Evolutionary conservation across 305 asterid species (phyloP).

Genomic region (Striga hermonthica): DNA sequence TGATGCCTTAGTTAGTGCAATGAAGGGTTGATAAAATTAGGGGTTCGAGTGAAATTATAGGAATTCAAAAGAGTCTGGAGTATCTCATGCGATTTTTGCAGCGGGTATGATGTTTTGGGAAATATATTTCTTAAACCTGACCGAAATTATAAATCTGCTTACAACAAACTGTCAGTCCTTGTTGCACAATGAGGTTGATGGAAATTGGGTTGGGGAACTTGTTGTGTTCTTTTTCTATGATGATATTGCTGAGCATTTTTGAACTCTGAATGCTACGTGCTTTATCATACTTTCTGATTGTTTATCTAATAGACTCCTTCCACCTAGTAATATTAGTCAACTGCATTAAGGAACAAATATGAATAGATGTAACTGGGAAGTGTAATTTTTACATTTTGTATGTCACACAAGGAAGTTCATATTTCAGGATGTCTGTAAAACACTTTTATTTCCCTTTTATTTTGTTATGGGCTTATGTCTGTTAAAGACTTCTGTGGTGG

Average conservation of each 20-base stretch:
- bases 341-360: constrained; percentile 10
- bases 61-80: constrained; percentile 18
- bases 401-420: background rate
- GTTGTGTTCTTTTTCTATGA: background rate
- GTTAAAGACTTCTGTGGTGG: background rate
- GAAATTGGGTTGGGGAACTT: background rate
- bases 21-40: background rate
- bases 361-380: constrained; percentile 7
- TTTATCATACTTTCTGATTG: constrained; percentile 3
- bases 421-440: constrained; percentile 5
- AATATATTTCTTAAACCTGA: constrained; percentile 16
- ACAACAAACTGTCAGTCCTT: background rate
- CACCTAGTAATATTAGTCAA: constrained; percentile 12
- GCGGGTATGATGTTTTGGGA: constrained; percentile 22
- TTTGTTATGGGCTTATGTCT: no score
- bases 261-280: constrained; percentile 12
- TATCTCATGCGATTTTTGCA: background rate
- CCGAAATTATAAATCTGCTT: background rate
- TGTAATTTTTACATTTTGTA: background rate
- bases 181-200: constrained; percentile 10
- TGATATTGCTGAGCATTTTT: constrained; percentile 7
- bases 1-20: constrained; percentile 5
- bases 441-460: background rate
- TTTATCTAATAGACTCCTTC: constrained; percentile 11
- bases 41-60: constrained; percentile 14